Base-by-base conservation (phyloP, 495 filamentous ascomycete genomes). In the Tuber aestivum region DNA sequence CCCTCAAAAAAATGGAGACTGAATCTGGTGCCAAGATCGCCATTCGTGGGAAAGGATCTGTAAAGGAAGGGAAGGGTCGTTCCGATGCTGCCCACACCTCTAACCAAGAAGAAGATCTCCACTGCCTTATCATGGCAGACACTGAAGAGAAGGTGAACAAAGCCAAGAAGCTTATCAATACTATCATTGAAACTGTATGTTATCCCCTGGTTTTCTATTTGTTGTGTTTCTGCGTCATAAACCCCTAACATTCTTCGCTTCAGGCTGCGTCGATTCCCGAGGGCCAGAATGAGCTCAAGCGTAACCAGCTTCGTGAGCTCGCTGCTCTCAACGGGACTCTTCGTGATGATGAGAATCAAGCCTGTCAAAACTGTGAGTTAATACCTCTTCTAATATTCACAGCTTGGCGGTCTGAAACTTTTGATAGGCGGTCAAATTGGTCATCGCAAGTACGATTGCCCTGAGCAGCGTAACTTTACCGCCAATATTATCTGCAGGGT, bases 41-140 rank as follows among this genome's bases (percentile, higher is more conserved):
- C 78, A 99, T 99, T 80, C 94, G 95, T 83, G 95, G 95, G 87
- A 99, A 98, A 87, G 95, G 95, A 83, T 99, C 95, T 82, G 95
- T 99, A 83, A 99, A 99, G 87, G 95, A 99, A 88, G 95, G 95
- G 87, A 99, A 99, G 83, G 95, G 95, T 82, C 94, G 94, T 82
- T 97, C 95, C 87, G 95, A 99, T 83, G 94, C 95, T 77, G 95
- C 95, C 86, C 94, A 97, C 87, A 93, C 94, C 86, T 97, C 94
- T 87, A 98, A 99, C 87, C 95, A 97, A 89, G 95, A 99, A 87
- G 95, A 99, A 86, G 95, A 99, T 86, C 88, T 99, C 65, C 95
- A 99, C 85, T 99, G 95, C 84, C 86, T 99, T 84, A 97, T 99
- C 86, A 99, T 98, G 93, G 96, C 95, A 77, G 95, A 99, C 82